These are phyloP conservation scores for Glaciozyma martinii DNA, from an alignment of 768 basidiomycete genomes.

Conservation along the genomic window DNA sequence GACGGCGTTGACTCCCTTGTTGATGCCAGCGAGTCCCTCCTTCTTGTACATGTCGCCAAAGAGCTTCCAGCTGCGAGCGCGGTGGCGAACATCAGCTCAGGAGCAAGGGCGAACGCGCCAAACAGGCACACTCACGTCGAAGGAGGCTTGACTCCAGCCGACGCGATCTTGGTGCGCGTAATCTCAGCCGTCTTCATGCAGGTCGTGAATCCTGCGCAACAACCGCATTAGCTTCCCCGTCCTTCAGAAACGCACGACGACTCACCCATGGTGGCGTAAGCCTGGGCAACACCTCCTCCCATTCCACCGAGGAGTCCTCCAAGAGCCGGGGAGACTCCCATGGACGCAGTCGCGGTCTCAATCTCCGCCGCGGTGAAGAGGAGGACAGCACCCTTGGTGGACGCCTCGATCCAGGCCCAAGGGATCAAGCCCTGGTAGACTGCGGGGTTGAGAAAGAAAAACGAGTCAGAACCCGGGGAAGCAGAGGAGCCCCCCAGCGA, in stretches of 20 bases:
- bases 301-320: conserved; percentile 92
- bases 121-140: conserved; percentile 30
- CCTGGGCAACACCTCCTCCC: conserved; percentile 93
- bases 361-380: conserved; percentile 95
- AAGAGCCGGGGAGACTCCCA: conserved; percentile 68
- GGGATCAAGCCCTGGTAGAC: conserved; percentile 97
- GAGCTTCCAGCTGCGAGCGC: conserved; percentile 63
- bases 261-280: conserved; percentile 98
- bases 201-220: conserved; percentile 66
- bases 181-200: conserved; percentile 99
- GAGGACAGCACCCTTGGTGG: conserved; percentile 92
- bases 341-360: conserved; percentile 55
- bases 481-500: background rate
- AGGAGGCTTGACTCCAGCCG: conserved; percentile 71
- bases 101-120: no score
- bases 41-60: conserved; percentile 89
- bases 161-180: conserved; percentile 85
- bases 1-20: conserved; percentile 87
- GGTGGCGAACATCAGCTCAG: background rate
- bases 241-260: background rate
- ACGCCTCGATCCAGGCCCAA: conserved; percentile 99
- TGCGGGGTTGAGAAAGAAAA: conserved; percentile 1
- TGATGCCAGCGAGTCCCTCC: conserved; percentile 90
- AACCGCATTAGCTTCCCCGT: background rate
- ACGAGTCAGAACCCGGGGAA: background rate